Evolutionary conservation across 345 rosid species (phyloP).

Genomic region (Eucalyptus cloeziana): DNA sequence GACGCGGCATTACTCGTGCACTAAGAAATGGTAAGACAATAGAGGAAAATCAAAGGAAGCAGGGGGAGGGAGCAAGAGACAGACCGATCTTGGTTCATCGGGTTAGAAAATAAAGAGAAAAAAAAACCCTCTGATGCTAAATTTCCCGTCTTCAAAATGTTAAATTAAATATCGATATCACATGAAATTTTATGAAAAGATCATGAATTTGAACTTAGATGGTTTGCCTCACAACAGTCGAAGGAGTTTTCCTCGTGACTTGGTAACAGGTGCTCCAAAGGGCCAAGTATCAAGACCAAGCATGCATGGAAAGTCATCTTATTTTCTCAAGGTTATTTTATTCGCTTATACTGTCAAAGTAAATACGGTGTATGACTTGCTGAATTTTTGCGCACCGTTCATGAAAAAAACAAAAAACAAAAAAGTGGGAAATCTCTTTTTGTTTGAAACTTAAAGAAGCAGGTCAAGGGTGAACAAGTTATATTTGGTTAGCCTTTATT

Average conservation of each 20-base stretch:
- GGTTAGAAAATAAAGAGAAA: too few relatives aligned
- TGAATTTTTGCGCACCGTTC: neutral
- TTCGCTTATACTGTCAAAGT: neutral
- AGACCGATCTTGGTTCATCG: too few relatives aligned
- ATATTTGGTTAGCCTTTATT: neutral
- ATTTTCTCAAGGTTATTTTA: neutral
- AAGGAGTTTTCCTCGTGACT: neutral
- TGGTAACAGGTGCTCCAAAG: neutral
- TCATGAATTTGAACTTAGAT: neutral
- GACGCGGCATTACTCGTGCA: too few relatives aligned
- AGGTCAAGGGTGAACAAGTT: neutral
- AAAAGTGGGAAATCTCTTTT: too few relatives aligned
- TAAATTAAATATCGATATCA: too few relatives aligned
- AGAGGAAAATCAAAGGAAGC: too few relatives aligned
- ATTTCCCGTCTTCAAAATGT: too few relatives aligned
- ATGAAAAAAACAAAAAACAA: neutral
- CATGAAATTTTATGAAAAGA: too few relatives aligned
- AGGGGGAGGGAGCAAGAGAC: too few relatives aligned
- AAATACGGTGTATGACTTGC: neutral
- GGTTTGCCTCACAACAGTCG: neutral
- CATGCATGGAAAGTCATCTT: neutral
- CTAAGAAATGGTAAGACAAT: too few relatives aligned
- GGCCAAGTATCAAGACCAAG: neutral
- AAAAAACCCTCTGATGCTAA: rapidly evolving
- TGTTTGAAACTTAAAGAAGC: neutral